phyloP scores from a whole-genome alignment of 2,329 filamentous ascomycete species.

The Calonectria crousiana region DNA sequence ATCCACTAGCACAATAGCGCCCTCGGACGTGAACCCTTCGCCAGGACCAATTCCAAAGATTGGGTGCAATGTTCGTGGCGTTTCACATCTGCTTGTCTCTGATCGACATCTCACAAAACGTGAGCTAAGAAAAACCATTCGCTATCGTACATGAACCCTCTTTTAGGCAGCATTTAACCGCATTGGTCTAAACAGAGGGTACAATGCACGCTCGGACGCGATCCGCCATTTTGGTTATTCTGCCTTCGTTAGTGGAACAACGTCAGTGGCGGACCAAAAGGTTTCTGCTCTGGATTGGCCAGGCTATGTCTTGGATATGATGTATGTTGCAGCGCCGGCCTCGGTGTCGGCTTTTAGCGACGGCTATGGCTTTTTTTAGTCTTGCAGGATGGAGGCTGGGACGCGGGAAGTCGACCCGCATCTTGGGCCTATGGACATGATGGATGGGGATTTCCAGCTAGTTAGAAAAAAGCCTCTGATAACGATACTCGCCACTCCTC shows the following conservation, averaged over 20 bases:
- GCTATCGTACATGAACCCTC: slow-evolving; percentile 12
- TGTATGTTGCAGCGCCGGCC: not conserved
- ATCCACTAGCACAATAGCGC: not conserved
- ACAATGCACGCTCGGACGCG: slow-evolving; percentile 1
- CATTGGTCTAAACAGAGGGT: not conserved
- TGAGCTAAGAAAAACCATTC: not conserved
- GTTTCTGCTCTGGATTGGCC: slow-evolving; percentile 3
- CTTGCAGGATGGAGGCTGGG: slow-evolving; percentile 15
- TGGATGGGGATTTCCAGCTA: not conserved
- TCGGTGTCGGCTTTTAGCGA: not conserved
- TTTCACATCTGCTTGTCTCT: not conserved
- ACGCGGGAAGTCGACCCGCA: slow-evolving; percentile 15
- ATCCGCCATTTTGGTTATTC: not conserved
- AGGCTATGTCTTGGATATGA: not conserved
- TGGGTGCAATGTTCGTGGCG: not conserved
- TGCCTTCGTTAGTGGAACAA: not conserved
- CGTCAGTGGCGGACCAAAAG: not conserved
- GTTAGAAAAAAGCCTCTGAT: not conserved
- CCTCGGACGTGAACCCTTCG: not conserved
- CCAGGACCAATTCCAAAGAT: not conserved
- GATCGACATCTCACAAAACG: not conserved
- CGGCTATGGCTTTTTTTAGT: not conserved
- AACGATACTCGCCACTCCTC: not conserved
- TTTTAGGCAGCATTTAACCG: not conserved
- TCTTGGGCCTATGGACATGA: not conserved